phyloP scores from a whole-genome alignment of 164 flowering plant species.

The Magnolia kwangsiensis region DNA sequence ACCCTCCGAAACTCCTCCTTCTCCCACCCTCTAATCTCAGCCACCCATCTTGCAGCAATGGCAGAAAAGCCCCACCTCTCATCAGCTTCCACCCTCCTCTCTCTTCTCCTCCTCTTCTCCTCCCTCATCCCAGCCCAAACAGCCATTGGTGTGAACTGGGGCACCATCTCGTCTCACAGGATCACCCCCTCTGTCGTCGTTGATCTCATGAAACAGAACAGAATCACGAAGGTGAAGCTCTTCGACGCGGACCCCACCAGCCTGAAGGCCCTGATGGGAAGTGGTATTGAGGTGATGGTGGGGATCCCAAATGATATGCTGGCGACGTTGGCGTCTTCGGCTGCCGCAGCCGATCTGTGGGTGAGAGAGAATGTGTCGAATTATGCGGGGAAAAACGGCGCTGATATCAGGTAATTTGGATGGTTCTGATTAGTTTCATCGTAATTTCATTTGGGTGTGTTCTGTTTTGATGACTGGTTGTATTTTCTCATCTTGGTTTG shows the following conservation, averaged over 20 bases:
- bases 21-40: background rate
- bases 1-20: background rate
- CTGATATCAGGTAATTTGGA: constrained; percentile 57
- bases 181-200: constrained; percentile 67
- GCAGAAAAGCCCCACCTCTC: background rate
- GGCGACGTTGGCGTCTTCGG: constrained; percentile 44
- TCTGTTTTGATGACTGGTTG: background rate
- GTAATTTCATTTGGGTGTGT: background rate
- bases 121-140: constrained; percentile 32
- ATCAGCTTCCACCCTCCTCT: background rate
- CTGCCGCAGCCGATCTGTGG: constrained; percentile 66
- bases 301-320: constrained; percentile 91
- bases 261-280: constrained; percentile 53
- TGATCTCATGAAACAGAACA: constrained; percentile 64
- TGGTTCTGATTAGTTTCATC: background rate
- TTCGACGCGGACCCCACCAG: constrained; percentile 69
- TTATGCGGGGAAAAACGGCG: constrained; percentile 58
- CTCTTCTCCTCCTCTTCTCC: constrained; percentile 3
- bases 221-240: constrained; percentile 71
- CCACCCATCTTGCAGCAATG: constrained; percentile 1
- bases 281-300: constrained; percentile 79
- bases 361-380: constrained; percentile 65
- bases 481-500: background rate
- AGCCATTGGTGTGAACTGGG: constrained; percentile 80
- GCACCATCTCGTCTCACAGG: constrained; percentile 57